These are phyloP conservation scores for Fusarium heterosporum DNA, from an alignment of 2,329 filamentous ascomycete species.

Conservation along the genomic window DNA sequence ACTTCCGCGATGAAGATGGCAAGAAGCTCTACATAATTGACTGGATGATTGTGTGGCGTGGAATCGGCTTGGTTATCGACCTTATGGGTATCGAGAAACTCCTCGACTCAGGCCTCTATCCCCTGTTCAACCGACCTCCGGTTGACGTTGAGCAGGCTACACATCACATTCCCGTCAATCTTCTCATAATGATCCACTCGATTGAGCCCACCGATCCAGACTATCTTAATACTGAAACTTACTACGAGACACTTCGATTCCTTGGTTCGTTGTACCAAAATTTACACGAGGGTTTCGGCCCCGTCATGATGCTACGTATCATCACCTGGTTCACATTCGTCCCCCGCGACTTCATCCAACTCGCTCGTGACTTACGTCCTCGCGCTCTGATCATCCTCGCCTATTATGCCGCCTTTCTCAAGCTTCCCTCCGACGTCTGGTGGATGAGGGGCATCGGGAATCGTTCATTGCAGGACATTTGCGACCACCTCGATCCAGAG, in stretches of 20 bases:
- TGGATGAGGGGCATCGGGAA: slow-evolving; percentile 63
- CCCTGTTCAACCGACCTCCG: slow-evolving; percentile 62
- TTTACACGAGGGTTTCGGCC: slow-evolving; percentile 58
- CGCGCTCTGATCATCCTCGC: slow-evolving; percentile 65
- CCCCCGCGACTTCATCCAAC: slow-evolving; percentile 57
- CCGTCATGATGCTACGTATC: slow-evolving; percentile 61
- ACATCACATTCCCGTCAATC: slow-evolving; percentile 58
- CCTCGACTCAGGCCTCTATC: slow-evolving; percentile 57
- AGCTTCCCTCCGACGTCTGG: slow-evolving; percentile 59
- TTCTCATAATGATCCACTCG: slow-evolving; percentile 62
- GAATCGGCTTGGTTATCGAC: slow-evolving; percentile 62
- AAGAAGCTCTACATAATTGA: slow-evolving; percentile 64
- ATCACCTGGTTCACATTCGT: slow-evolving; percentile 66
- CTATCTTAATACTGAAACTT: slow-evolving; percentile 53
- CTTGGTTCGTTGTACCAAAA: slow-evolving; percentile 65
- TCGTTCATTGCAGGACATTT: slow-evolving; percentile 60
- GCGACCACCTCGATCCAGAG: slow-evolving; percentile 52
- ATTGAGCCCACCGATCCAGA: slow-evolving; percentile 59
- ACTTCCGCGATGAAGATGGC: slow-evolving; percentile 61
- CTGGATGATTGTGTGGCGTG: slow-evolving; percentile 68
- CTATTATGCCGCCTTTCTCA: slow-evolving; percentile 64
- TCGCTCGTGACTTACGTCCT: slow-evolving; percentile 56
- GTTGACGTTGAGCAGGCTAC: slow-evolving; percentile 59
- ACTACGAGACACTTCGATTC: slow-evolving; percentile 61
- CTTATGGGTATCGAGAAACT: slow-evolving; percentile 46